Evolutionary conservation across 768 basidiomycete genomes (phyloP).

Genomic region (Clitopilus hobsonii): DNA sequence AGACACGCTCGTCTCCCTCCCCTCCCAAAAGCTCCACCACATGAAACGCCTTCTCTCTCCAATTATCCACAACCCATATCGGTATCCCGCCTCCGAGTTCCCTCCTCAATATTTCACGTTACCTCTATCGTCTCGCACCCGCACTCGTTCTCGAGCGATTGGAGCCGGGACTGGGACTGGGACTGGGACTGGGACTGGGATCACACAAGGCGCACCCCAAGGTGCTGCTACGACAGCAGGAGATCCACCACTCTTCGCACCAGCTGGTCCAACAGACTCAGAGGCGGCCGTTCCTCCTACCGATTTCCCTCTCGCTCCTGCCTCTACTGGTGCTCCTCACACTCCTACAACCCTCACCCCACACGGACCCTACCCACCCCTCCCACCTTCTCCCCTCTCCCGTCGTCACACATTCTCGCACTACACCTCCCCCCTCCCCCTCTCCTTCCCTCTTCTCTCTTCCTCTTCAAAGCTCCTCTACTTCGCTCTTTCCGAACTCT

Average conservation of each 20-base stretch:
- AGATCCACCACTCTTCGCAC: no score
- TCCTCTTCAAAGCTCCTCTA: constrained; percentile 60
- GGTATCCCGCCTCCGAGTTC: background rate
- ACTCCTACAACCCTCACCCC: background rate
- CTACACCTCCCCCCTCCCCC: constrained; percentile 20
- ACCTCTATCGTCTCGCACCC: background rate
- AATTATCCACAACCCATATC: background rate
- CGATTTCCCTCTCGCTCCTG: no score
- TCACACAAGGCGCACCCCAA: no score
- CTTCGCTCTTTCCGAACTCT: constrained; percentile 50
- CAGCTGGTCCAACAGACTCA: no score
- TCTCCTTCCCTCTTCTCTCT: constrained; percentile 43
- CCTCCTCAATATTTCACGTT: background rate
- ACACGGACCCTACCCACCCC: background rate
- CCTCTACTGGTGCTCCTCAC: background rate
- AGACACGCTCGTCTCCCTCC: background rate
- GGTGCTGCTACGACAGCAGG: no score
- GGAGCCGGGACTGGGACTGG: no score
- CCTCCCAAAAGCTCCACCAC: background rate
- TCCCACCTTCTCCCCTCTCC: background rate
- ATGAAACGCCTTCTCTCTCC: background rate
- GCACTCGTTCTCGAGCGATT: no score
- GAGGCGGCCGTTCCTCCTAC: background rate
- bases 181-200: no score
- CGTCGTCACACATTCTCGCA: constrained; percentile 9